These are phyloP conservation scores for Dendrocalamus sinicus DNA, from an alignment of 176 grass and related monocot genomes.

Conservation along the genomic window DNA sequence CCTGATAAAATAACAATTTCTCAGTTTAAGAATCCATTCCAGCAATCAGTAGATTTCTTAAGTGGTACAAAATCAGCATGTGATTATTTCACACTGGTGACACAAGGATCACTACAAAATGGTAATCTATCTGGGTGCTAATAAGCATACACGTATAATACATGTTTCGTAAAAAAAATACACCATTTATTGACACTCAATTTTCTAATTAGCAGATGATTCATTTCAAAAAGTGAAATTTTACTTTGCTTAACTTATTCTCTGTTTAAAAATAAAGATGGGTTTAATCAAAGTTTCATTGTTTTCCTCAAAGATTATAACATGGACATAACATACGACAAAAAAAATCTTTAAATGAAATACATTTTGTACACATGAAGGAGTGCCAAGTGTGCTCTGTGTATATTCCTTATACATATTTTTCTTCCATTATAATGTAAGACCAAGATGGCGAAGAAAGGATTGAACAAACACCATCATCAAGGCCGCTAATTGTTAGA, in stretches of 20 bases:
- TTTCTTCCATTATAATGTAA: not conserved
- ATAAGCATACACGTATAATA: not conserved
- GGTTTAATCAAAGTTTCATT: not conserved
- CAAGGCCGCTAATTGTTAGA: not conserved
- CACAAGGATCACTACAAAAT: not conserved
- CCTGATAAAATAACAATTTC: constrained; percentile 57
- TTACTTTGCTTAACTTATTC: not conserved
- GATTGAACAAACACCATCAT: constrained; percentile 4
- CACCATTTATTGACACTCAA: not conserved
- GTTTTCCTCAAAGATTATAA: not conserved
- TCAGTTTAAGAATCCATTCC: constrained; percentile 31
- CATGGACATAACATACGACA: not conserved
- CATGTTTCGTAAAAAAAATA: not conserved
- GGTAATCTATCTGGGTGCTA: not conserved
- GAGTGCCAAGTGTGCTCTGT: not conserved
- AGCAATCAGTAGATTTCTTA: constrained; percentile 10
- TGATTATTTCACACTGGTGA: constrained; percentile 19
- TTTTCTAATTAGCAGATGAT: not conserved
- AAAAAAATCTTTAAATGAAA: not conserved
- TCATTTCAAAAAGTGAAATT: not conserved
- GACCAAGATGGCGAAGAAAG: not conserved
- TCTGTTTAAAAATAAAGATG: not conserved
- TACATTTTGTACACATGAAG: not conserved
- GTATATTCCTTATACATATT: not conserved
- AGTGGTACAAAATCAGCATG: not conserved